Base-by-base conservation (phyloP, 1,284 basidiomycete species). In the Neonothopanus nambi region DNA sequence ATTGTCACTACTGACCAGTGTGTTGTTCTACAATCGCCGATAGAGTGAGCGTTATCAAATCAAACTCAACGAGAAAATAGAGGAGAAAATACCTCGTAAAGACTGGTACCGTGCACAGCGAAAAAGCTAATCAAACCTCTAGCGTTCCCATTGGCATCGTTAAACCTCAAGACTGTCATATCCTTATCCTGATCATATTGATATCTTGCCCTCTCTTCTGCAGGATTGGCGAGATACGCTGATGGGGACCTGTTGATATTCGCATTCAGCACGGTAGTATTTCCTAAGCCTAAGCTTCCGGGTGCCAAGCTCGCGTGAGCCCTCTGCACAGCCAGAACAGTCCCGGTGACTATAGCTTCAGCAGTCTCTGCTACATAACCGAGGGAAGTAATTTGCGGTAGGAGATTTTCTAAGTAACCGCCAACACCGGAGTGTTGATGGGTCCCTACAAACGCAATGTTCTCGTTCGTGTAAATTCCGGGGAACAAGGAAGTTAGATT, bases 361-460 rank as follows among this genome's bases (percentile, higher is more conserved):
- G 86, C 85, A 0, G 84, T 80, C 63, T 83, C 76, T 46, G 77
- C 78, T 56, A 91, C 84, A 61, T 90, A 87, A 17, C 91, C 91
- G 3, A 87, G 74, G 7, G 87, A 79, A 3, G 89, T 91, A 35
- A 92, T 58, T 63, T 91, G 88, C 0, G 89, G 89, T 23, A 93
- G 79, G 24, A 93, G 77, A 61, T 90, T 79, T 72, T 87, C 85
- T 47, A 87, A 74, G 67, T 89, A 93, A 0, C 90, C 90, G 26
- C 88, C 90, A 15, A 90, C 89, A 15, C 90, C 91, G 1, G 86
- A 76, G 66, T 93, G 91, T 59, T 68, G 78, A 65, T 93, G 91
- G 0, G 91, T 93, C 38, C 87, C 85, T 21, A 87, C 82, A 54
- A 91, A 83, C 2, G 89, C 90, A 57, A 91, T 81, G 61, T 93